Evolutionary conservation across 2,329 filamentous ascomycete genomes (phyloP).

Genomic region (Chalaropsis ovoidea): DNA sequence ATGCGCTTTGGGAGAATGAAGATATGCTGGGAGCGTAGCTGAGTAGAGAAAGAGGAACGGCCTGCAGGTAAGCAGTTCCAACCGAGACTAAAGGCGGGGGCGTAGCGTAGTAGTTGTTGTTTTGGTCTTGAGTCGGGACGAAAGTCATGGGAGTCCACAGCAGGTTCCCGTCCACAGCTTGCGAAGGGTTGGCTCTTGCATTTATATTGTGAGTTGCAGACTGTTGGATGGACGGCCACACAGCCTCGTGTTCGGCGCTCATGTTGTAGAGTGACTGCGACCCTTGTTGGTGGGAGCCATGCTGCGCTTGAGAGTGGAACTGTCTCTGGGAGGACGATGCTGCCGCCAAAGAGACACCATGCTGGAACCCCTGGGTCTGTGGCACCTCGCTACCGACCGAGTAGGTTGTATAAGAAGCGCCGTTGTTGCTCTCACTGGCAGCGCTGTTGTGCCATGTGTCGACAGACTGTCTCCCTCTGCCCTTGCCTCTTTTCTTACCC

Average conservation of each 20-base stretch:
- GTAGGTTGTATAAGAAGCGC: not conserved
- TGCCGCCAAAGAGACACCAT: not conserved
- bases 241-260: not conserved
- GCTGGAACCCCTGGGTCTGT: not conserved
- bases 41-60: not conserved
- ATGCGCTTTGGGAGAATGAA: not conserved
- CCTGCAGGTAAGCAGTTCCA: not conserved
- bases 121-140: not conserved
- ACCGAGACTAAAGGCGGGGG: not conserved
- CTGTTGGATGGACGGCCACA: not conserved
- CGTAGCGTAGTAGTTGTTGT: not conserved
- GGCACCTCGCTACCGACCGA: not conserved
- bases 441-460: not conserved
- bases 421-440: not conserved
- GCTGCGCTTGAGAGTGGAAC: not conserved
- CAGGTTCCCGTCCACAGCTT: not conserved
- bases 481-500: not conserved
- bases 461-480: not conserved
- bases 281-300: not conserved
- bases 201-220: not conserved
- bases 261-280: not conserved
- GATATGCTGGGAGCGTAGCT: not conserved
- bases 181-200: not conserved
- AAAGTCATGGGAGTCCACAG: not conserved
- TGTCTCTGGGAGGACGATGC: not conserved